Percentiles rank a stretch among this genome's conserved stretches.
Evolutionary conservation across 2,329 filamentous ascomycete species (phyloP).

Genomic region (Colletotrichum tanaceti): DNA sequence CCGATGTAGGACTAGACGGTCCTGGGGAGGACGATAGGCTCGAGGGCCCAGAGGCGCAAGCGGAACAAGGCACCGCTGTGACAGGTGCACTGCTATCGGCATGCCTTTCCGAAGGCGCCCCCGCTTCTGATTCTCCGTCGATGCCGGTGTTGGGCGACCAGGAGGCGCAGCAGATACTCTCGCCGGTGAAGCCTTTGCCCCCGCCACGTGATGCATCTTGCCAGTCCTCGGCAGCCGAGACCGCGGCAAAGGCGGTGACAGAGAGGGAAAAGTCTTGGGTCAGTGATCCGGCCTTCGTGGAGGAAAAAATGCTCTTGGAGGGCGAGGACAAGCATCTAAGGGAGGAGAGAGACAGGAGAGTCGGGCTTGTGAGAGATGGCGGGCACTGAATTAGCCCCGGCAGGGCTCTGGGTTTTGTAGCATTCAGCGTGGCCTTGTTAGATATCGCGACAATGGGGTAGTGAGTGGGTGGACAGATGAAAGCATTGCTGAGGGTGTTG

Average conservation of each 20-base stretch:
- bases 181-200: constrained; percentile 1
- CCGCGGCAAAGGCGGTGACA: constrained; percentile 10
- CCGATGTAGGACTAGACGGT: neutral
- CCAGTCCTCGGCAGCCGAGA: constrained; percentile 42
- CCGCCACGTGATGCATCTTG: neutral
- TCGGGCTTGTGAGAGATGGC: constrained; percentile 25
- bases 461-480: neutral
- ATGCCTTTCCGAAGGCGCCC: neutral
- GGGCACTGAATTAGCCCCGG: neutral
- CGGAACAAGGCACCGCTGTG: neutral
- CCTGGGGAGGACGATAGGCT: neutral
- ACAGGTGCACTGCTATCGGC: neutral
- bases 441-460: too few species aligned
- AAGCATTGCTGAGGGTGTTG: neutral
- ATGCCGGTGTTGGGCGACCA: constrained; percentile 10
- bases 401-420: neutral
- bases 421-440: constrained; percentile 7
- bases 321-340: constrained; percentile 51
- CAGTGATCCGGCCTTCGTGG: constrained; percentile 51
- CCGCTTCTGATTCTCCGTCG: neutral
- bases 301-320: constrained; percentile 54
- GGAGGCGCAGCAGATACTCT: constrained; percentile 24
- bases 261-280: constrained; percentile 55
- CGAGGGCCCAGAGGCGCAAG: neutral
- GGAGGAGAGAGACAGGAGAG: constrained; percentile 47